Evolutionary conservation across 2,329 filamentous ascomycete species (phyloP), one percentile per base, ranked within the genome.

Genomic region (Cytospora leucostoma): DNA sequence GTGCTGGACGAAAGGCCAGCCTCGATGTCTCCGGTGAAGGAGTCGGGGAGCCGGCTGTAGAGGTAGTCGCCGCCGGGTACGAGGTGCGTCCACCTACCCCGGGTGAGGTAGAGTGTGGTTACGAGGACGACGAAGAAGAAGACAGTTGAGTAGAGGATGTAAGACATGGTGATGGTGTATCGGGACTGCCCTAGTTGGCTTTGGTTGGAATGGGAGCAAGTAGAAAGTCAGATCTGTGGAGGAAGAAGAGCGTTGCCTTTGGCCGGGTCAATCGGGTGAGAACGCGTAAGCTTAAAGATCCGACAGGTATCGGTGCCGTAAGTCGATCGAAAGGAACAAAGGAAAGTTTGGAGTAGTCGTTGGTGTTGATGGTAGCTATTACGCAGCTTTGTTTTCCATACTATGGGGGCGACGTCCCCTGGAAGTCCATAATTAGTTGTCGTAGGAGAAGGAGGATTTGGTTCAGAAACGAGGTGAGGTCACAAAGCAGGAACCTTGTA

Each of bases 21-120:
- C 76, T 97, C 94, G 64, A 95, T 88, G 77, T 99, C 95, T 68
- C 84, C 87, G 51, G 87, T 82, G 79, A 98, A 99, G 56, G 85
- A 88, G 17, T 82, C 82, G 0, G 92, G 91, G 1, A 98, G 85
- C 37, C 86, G 89, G 59, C 88, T 83, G 80, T 98, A 97, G 70
- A 92, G 77, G 74, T 89, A 88, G 66, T 83, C 77, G 67, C 82
- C 74, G 70, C 81, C 78, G 58, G 82, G 62, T 54, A 96, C 76
- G 68, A 85, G 80, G 62, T 85, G 88, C 52, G 89, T 78, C 95
- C 95, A 98, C 78, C 82, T 82, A 62, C 82, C 76, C 69, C 94
- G 92, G 63, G 91, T 94, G 69, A 95, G 79, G 82, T 93, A 97
- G 71, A 95, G 87, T 64, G 81, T 85, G 62, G 92, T 95, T 65